Base-by-base conservation (phyloP, 352 stramenopile species). In the Phytophthora chlamydospora region DNA sequence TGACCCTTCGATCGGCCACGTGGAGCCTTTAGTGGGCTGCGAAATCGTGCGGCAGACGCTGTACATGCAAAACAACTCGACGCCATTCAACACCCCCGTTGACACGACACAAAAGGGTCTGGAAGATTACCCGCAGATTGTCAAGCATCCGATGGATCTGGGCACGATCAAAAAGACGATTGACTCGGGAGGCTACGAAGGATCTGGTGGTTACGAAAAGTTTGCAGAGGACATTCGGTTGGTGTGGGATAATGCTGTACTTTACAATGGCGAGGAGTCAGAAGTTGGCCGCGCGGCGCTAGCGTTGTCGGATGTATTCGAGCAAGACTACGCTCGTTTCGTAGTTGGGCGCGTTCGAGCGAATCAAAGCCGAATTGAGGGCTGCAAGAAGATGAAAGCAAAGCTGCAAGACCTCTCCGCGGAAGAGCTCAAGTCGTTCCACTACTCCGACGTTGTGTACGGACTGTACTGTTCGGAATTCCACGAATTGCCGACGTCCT, bases 131-230 rank as follows among this genome's bases (percentile, higher is more conserved):
- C 51, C 76, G 6, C 71, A 94, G 32, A 65, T 95, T 38, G 73
- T 98, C 17, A 97, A 96, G 62, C 76, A 78, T 19, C 91, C 91
- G 16, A 97, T 97, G 87, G 91, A 98, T 76, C 59, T 98, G 13
- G 85, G 88, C 6, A 97, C 90, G 12, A 90, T 98, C 33, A 89
- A 89, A 51, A 78, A 76, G 32, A 86, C 76, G 29, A 76, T 96
- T 17, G 80, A 92, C 57, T 80, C 64, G 17, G 87, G 85, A 42
- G 58, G 60, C n/a, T 96, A 96, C 60, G 85, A 95, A 73, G 70
- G 73, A 39, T 51, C 65, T 0, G 47, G 71, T 27, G 84, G 79
- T 2, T 78, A 89, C 49, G 72, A 90, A 41, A 66, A 64, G 0
- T 96, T 96, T 62, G 84, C 84, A 0, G 56, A 70, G 9, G 87